Conservation (phyloP, 208 protist genomes). For the Naegleria gruberi region DNA sequence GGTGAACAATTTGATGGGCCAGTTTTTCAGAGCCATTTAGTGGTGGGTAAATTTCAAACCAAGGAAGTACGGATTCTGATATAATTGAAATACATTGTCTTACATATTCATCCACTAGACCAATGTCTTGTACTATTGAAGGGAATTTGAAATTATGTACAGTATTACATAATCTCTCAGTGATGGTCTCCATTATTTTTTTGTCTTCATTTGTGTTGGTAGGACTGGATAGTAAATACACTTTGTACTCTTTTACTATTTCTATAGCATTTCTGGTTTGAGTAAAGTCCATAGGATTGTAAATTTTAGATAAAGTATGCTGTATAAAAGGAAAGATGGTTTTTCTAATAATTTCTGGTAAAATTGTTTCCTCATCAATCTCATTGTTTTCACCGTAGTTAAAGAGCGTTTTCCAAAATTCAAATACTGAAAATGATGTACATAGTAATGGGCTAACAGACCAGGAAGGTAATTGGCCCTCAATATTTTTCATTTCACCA, state of each 20-base stretch:
- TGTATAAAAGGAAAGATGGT: neutral
- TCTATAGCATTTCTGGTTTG: neutral
- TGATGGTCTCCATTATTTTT: neutral
- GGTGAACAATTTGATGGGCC: neutral
- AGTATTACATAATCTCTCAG: neutral
- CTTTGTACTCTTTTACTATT: neutral
- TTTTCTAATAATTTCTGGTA: neutral
- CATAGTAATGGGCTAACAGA: neutral
- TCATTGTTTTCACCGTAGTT: neutral
- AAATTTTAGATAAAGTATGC: neutral
- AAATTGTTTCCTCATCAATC: neutral
- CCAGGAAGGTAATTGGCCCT: neutral
- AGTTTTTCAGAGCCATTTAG: neutral
- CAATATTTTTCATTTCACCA: neutral
- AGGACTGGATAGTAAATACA: neutral
- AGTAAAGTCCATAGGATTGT: neutral
- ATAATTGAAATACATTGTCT: neutral
- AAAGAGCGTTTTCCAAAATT: neutral
- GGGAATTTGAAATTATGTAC: neutral
- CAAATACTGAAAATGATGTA: neutral
- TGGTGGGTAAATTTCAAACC: neutral
- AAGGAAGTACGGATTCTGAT: neutral
- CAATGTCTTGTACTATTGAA: neutral
- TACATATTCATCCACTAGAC: neutral
- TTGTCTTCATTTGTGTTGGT: neutral